These are phyloP conservation scores for Curvularia verruculosa DNA, from an alignment of 2,329 filamentous ascomycete species.

Conservation along the genomic window DNA sequence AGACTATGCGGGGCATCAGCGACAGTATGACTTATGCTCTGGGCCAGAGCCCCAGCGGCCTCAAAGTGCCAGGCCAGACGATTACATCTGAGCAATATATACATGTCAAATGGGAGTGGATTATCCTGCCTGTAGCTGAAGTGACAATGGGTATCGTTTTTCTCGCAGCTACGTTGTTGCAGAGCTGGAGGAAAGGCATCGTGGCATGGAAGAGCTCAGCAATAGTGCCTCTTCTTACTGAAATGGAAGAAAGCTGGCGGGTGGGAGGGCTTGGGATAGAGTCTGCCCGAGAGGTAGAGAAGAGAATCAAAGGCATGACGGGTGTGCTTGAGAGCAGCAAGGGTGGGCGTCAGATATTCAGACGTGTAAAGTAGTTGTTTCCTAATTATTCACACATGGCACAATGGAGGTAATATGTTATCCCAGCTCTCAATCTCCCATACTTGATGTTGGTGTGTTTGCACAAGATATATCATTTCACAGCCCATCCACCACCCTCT, in stretches of 20 bases:
- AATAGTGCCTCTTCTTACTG: constrained; percentile 6
- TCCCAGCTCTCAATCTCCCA: no score
- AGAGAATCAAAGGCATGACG: background rate
- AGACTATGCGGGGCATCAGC: background rate
- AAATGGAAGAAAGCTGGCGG: constrained; percentile 6
- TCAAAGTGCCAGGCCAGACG: background rate
- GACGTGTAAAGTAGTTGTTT: constrained; percentile 7
- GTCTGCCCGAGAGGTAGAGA: background rate
- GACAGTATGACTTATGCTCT: constrained; percentile 1
- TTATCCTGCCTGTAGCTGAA: background rate
- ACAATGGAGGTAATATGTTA: no score
- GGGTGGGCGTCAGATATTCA: background rate
- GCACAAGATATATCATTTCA: no score
- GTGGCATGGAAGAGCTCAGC: constrained; percentile 9
- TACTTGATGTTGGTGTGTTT: no score
- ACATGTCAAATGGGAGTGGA: constrained; percentile 4
- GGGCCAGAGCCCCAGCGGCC: background rate
- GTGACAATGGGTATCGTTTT: constrained; percentile 8
- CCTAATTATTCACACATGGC: no score
- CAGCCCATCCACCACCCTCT: constrained; percentile 27
- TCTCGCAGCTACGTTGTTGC: constrained; percentile 1
- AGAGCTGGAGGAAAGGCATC: constrained; percentile 7
- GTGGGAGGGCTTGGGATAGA: background rate
- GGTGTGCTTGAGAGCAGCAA: background rate
- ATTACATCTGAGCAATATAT: constrained; percentile 9